phyloP scores from a whole-genome alignment of 2,329 filamentous ascomycete genomes.

The Diaporthe australafricana region DNA sequence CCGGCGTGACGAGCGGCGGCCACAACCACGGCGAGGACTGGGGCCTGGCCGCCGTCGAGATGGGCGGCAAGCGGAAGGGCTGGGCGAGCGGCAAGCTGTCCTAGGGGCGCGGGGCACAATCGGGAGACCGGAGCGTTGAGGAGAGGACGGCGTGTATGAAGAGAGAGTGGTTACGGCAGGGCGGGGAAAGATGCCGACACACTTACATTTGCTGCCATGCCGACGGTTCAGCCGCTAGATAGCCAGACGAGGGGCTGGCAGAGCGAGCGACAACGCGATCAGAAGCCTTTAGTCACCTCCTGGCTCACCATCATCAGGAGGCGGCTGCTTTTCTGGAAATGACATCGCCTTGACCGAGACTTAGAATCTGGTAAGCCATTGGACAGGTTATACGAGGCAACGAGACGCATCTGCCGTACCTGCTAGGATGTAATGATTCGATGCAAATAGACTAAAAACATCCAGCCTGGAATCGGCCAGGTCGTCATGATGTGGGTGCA shows the following conservation, averaged over 20 bases:
- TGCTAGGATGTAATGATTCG: slow-evolving; percentile 11
- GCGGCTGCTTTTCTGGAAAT: background rate
- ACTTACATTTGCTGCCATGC: background rate
- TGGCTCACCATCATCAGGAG: background rate
- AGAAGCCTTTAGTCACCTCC: background rate
- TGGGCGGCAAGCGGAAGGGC: slow-evolving; percentile 86
- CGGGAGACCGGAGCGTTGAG: background rate
- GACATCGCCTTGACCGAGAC: background rate
- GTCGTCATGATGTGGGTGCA: background rate
- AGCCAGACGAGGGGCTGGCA: background rate
- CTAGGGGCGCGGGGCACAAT: slow-evolving; percentile 36
- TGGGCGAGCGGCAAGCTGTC: slow-evolving; percentile 80
- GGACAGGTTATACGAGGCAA: background rate
- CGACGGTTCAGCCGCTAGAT: background rate
- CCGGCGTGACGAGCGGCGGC: slow-evolving; percentile 74
- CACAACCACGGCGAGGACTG: slow-evolving; percentile 99
- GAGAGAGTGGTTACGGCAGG: background rate
- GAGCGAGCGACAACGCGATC: background rate
- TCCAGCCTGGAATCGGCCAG: background rate
- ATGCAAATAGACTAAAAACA: slow-evolving; percentile 1
- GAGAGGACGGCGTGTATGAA: background rate
- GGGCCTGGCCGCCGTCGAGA: slow-evolving; percentile 93
- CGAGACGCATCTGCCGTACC: slow-evolving; percentile 5
- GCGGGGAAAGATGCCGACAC: background rate
- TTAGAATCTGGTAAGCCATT: background rate